phyloP scores from a whole-genome alignment of 2,329 filamentous ascomycete species.

The Dothidotthia symphoricarpi region DNA sequence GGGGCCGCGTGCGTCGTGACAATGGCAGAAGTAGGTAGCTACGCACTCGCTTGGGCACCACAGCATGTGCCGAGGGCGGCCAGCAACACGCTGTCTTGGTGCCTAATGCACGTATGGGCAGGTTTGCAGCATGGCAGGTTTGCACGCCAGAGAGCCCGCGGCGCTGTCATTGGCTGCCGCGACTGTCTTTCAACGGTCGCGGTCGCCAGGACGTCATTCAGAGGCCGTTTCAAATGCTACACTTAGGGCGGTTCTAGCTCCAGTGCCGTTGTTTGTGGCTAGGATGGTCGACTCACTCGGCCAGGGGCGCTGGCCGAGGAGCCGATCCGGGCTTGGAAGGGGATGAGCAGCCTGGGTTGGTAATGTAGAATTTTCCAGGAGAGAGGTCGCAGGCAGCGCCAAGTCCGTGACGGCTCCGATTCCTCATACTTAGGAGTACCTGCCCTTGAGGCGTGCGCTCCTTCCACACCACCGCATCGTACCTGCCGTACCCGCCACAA shows the following conservation, averaged over 20 bases:
- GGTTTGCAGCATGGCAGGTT: too few relatives aligned
- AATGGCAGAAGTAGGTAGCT: background rate
- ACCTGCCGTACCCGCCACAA: background rate
- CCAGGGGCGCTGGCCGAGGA: background rate
- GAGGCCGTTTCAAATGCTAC: too few relatives aligned
- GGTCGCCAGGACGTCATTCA: too few relatives aligned
- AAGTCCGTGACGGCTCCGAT: slow-evolving; percentile 17
- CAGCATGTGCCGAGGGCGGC: background rate
- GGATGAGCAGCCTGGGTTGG: background rate
- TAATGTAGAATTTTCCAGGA: slow-evolving; percentile 7
- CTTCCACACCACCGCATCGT: slow-evolving; percentile 1
- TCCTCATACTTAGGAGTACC: slow-evolving; percentile 13
- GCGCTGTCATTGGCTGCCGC: slow-evolving; percentile 9
- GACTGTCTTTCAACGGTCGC: slow-evolving; percentile 9
- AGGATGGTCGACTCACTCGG: background rate
- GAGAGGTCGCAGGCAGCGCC: slow-evolving; percentile 7
- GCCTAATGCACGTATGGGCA: slow-evolving; percentile 12
- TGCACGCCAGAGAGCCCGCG: background rate
- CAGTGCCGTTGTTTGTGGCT: too few relatives aligned
- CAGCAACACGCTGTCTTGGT: slow-evolving; percentile 4
- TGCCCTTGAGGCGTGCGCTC: slow-evolving; percentile 13
- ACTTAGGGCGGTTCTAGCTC: too few relatives aligned
- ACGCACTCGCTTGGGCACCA: slow-evolving; percentile 9
- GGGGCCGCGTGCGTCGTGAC: background rate
- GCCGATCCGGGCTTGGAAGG: background rate